Percentiles rank a stretch among this genome's conserved stretches.
These are phyloP conservation scores for Linnemannia hyalina DNA, from an alignment of 192 early-diverging fungal species.

Conservation along the genomic window DNA sequence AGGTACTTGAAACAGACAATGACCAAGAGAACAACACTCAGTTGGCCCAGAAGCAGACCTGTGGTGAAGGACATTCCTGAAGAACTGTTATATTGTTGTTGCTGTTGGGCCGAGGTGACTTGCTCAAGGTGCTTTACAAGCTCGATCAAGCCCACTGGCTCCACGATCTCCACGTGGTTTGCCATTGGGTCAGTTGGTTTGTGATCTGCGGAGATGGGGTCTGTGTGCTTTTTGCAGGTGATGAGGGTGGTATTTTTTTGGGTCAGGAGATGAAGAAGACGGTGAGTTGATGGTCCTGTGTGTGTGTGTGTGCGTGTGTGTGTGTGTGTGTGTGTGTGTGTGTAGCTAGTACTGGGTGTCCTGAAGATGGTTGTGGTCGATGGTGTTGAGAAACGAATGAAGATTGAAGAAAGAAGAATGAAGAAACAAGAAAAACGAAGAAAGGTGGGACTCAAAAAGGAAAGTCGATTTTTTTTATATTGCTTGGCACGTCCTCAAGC, in stretches of 20 bases:
- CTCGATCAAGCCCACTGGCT: slow-evolving; percentile 45
- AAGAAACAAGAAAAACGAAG: neutral
- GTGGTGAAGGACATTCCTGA: slow-evolving; percentile 62
- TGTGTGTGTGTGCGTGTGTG: neutral
- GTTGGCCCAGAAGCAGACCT: slow-evolving; percentile 64
- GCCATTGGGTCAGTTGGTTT: slow-evolving; percentile 8
- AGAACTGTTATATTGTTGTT: slow-evolving; percentile 10
- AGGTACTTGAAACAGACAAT: slow-evolving; percentile 65
- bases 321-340: neutral
- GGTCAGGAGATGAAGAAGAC: neutral
- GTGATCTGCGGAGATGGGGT: neutral
- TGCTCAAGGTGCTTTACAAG: slow-evolving; percentile 36
- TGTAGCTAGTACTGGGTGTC: neutral
- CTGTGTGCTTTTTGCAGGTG: neutral
- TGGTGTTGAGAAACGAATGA: neutral
- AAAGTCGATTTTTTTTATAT: neutral
- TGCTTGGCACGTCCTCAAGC: neutral
- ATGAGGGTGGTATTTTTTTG: too few species aligned
- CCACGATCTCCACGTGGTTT: slow-evolving; percentile 36
- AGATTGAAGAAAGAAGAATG: neutral
- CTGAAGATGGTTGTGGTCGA: neutral
- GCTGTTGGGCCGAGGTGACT: slow-evolving; percentile 15
- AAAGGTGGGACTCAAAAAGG: neutral
- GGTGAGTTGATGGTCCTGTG: neutral
- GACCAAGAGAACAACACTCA: slow-evolving; percentile 63